A percentile compares a stretch with the other conserved stretches of the same genome.
Evolutionary conservation across 2,329 filamentous ascomycete species (phyloP).

Genomic region (Aspergillus ochraceus): DNA sequence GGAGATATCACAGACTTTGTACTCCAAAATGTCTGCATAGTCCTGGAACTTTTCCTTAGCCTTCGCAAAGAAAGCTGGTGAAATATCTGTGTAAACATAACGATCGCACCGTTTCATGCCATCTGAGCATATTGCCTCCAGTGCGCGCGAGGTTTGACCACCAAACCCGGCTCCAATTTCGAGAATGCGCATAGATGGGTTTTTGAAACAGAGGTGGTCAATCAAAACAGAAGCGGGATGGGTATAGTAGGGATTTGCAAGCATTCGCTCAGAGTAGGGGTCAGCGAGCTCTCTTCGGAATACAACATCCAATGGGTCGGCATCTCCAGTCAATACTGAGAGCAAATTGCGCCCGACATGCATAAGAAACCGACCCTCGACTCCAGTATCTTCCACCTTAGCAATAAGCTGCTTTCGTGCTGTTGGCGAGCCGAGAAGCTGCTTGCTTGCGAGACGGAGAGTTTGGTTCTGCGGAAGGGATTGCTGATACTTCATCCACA

Average conservation of each 20-base stretch:
- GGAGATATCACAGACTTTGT: conserved; percentile 3
- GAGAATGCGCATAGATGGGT: conserved; percentile 4
- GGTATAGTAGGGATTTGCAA: neutral
- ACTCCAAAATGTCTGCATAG: conserved; percentile 1
- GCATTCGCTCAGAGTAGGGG: conserved; percentile 2
- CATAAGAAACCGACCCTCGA: conserved; percentile 1
- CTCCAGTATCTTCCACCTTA: neutral
- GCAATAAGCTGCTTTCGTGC: neutral
- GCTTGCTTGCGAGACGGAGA: neutral
- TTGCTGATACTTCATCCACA: conserved; percentile 1
- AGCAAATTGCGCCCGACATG: neutral
- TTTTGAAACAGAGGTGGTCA: conserved; percentile 6
- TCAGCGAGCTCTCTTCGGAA: neutral
- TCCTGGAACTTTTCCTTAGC: conserved; percentile 2
- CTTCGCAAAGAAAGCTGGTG: conserved; percentile 6
- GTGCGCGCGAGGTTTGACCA: neutral
- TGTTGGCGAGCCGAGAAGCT: neutral
- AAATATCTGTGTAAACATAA: conserved; percentile 7
- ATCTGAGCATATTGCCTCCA: neutral
- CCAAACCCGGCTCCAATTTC: conserved; percentile 3
- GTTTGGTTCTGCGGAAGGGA: neutral
- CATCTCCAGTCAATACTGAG: neutral
- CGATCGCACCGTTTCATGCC: neutral
- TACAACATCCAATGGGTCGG: neutral
- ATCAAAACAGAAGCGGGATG: conserved; percentile 5